Evolutionary conservation across 139 green algal genomes (phyloP).

Genomic region (Diplosphaera chodatii): DNA sequence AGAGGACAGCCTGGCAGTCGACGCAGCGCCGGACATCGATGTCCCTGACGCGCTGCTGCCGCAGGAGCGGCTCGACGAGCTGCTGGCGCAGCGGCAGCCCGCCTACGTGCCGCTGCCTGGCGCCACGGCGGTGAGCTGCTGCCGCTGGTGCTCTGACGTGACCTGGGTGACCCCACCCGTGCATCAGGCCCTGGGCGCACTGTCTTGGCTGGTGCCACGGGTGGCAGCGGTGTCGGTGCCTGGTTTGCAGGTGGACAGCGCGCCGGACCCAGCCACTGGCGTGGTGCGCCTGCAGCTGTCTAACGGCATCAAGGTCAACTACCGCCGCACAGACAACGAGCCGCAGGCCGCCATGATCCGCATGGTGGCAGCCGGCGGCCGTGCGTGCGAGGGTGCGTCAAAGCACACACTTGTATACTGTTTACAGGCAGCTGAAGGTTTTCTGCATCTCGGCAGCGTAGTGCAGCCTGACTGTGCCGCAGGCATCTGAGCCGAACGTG

Average conservation of each 20-base stretch:
- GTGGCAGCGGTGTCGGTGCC: too few relatives aligned
- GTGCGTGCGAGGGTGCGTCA: conserved; percentile 40
- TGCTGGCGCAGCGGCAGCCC: conserved; percentile 55
- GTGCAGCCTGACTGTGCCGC: too few relatives aligned
- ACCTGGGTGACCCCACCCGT: not conserved
- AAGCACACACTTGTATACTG: too few relatives aligned
- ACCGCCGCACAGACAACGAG: conserved; percentile 83
- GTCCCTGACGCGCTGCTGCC: conserved; percentile 76
- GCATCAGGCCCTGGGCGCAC: too few relatives aligned
- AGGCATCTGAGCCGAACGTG: too few relatives aligned
- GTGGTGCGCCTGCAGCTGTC: conserved; percentile 78
- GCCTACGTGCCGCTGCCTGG: conserved; percentile 62
- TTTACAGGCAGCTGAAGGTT: too few relatives aligned
- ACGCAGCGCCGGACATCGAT: conserved; percentile 66
- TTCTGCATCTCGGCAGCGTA: too few relatives aligned
- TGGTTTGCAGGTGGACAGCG: not conserved
- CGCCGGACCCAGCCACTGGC: conserved; percentile 28
- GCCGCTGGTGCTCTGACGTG: not conserved
- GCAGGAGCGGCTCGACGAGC: conserved; percentile 37
- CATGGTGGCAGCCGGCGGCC: conserved; percentile 75
- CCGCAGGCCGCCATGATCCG: conserved; percentile 80
- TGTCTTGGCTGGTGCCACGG: too few relatives aligned
- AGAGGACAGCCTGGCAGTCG: conserved; percentile 36
- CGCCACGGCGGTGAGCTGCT: not conserved
- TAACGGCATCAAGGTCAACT: conserved; percentile 95